Evolutionary conservation across 257 asterid species (phyloP).

Genomic region (Solanum neorickii): DNA sequence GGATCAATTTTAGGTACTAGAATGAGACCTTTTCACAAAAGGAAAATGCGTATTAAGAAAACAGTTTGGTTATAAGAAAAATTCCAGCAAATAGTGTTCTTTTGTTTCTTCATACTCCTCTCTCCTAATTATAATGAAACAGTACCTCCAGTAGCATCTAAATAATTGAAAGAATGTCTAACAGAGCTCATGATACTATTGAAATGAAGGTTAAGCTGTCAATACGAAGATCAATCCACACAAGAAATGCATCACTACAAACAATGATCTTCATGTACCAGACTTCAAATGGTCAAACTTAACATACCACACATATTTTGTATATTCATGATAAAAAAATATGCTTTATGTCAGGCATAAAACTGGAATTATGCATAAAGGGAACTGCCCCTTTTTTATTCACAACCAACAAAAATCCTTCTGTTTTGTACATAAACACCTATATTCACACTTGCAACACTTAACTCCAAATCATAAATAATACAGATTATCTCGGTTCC

Average conservation of each 20-base stretch:
- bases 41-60: not conserved
- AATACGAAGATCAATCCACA: not conserved
- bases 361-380: not conserved
- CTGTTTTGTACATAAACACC: not conserved
- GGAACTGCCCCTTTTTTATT: not conserved
- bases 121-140: not conserved
- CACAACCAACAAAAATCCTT: not conserved
- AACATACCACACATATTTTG: not conserved
- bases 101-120: not conserved
- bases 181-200: not conserved
- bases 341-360: not conserved
- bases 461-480: not conserved
- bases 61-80: not conserved
- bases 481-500: not conserved
- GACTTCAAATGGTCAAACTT: not conserved
- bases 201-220: not conserved
- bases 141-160: not conserved
- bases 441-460: not conserved
- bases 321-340: not conserved
- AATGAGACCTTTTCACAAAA: not conserved
- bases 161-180: not conserved
- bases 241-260: not conserved
- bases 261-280: not conserved
- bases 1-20: not conserved
- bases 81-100: not conserved